A percentile compares a stretch with the other conserved stretches of the same genome.
Conservation (phyloP, 2,329 filamentous ascomycete species). For the Aspergillus candidus region DNA sequence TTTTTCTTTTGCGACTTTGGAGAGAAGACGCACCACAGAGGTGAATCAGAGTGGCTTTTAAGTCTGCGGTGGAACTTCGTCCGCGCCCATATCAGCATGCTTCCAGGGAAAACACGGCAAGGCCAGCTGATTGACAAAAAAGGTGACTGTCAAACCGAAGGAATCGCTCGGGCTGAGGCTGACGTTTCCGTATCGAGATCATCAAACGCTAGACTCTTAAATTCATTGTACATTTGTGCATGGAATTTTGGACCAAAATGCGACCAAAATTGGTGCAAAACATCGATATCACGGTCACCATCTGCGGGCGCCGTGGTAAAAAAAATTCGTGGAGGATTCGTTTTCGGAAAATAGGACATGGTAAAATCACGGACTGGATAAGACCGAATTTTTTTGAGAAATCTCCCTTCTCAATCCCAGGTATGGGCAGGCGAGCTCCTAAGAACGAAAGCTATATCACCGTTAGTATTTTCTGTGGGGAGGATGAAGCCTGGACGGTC, state of each 20-base stretch:
- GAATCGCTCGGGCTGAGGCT: constrained; percentile 56
- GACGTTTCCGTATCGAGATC: constrained; percentile 51
- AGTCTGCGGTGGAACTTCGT: constrained; percentile 5
- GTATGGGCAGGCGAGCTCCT: too few relatives aligned
- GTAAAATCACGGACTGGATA: constrained; percentile 2
- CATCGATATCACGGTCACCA: constrained; percentile 47
- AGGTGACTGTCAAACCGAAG: constrained; percentile 59
- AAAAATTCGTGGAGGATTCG: constrained; percentile 48
- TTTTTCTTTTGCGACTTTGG: constrained; percentile 50
- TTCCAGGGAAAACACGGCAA: constrained; percentile 52
- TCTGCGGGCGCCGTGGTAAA: constrained; percentile 31
- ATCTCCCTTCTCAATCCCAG: not conserved
- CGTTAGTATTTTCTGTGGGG: too few relatives aligned
- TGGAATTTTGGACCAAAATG: constrained; percentile 69
- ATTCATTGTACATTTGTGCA: constrained; percentile 67
- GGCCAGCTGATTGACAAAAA: constrained; percentile 46
- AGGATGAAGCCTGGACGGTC: too few relatives aligned
- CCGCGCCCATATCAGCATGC: constrained; percentile 50
- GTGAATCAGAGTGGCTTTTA: constrained; percentile 41
- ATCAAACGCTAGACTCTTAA: constrained; percentile 60
- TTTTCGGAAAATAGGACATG: constrained; percentile 35
- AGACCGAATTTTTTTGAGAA: not conserved
- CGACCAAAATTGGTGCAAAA: constrained; percentile 69
- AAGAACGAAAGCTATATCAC: too few relatives aligned
- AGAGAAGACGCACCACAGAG: constrained; percentile 49